phyloP scores from a whole-genome alignment of 352 stramenopile species.

The Phytopythium vexans region DNA sequence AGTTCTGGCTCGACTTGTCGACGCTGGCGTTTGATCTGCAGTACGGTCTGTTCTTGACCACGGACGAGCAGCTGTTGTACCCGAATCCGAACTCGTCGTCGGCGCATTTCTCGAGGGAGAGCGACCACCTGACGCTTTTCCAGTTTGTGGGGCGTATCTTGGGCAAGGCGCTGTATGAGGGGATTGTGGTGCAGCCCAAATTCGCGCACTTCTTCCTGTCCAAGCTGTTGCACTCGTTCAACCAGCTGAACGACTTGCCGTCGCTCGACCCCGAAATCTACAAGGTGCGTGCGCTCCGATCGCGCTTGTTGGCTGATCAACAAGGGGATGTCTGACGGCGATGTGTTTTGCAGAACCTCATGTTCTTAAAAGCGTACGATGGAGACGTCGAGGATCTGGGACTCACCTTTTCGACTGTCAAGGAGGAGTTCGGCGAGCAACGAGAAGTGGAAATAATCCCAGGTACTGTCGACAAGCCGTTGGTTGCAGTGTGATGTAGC shows the following conservation, averaged over 20 bases:
- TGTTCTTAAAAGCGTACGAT: conserved; percentile 96
- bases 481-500: background rate
- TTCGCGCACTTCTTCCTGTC: conserved; percentile 97
- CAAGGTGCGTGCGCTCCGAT: conserved; percentile 40
- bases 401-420: conserved; percentile 89
- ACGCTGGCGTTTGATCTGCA: conserved; percentile 91
- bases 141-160: conserved; percentile 94
- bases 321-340: background rate
- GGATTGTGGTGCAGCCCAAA: conserved; percentile 93
- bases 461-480: too few relatives aligned
- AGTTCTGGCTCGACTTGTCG: conserved; percentile 93
- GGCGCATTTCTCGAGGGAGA: conserved; percentile 68
- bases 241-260: conserved; percentile 85
- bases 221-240: conserved; percentile 84
- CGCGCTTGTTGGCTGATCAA: background rate
- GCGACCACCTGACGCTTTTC: conserved; percentile 91
- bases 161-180: conserved; percentile 96
- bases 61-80: conserved; percentile 86
- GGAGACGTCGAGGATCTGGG: conserved; percentile 89
- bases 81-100: conserved; percentile 90
- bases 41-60: conserved; percentile 86
- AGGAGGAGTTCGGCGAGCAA: conserved; percentile 87
- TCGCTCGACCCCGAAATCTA: conserved; percentile 94
- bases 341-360: conserved; percentile 76
- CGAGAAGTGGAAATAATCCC: conserved; percentile 88